A percentile compares a stretch with the other conserved stretches of the same genome.
Conservation (phyloP, 1,139 yeast genomes). For the Arxiozyma slooffiae region DNA sequence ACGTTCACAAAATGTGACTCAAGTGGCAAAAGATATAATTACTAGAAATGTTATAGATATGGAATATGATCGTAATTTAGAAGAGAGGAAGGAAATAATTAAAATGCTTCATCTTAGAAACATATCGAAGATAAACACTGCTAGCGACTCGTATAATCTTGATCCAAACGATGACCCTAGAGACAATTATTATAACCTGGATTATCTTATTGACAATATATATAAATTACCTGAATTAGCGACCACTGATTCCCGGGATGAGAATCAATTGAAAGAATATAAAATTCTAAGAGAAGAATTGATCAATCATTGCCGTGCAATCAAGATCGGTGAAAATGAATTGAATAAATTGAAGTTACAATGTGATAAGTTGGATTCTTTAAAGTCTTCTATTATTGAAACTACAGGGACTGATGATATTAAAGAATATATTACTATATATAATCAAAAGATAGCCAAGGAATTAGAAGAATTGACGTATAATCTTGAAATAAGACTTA, state of each 20-base stretch:
- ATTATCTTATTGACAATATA: constrained; percentile 17
- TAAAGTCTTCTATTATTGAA: constrained; percentile 8
- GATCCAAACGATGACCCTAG: constrained; percentile 1
- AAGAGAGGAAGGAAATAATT: constrained; percentile 13
- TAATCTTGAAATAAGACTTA: constrained; percentile 14
- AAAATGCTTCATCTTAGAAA: constrained; percentile 17
- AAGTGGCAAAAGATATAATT: constrained; percentile 10
- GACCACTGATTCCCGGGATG: constrained; percentile 5
- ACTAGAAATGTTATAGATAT: constrained; percentile 12
- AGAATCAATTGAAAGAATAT: constrained; percentile 5
- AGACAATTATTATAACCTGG: constrained; percentile 6
- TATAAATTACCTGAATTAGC: constrained; percentile 17
- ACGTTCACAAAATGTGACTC: background rate
- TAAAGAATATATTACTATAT: constrained; percentile 12
- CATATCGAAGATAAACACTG: constrained; percentile 11
- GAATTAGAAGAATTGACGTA: constrained; percentile 14
- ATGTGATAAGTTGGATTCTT: constrained; percentile 6
- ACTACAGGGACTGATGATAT: constrained; percentile 5
- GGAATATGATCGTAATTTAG: constrained; percentile 13
- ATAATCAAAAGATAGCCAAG: constrained; percentile 8
- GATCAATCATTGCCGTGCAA: constrained; percentile 14
- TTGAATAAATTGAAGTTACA: constrained; percentile 7
- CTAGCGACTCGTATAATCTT: constrained; percentile 15
- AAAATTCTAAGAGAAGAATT: constrained; percentile 10
- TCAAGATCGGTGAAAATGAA: constrained; percentile 10